Percentiles rank a stretch among this genome's conserved stretches.
phyloP scores from a whole-genome alignment of 257 asterid genomes.

The Solanum habrochaites region DNA sequence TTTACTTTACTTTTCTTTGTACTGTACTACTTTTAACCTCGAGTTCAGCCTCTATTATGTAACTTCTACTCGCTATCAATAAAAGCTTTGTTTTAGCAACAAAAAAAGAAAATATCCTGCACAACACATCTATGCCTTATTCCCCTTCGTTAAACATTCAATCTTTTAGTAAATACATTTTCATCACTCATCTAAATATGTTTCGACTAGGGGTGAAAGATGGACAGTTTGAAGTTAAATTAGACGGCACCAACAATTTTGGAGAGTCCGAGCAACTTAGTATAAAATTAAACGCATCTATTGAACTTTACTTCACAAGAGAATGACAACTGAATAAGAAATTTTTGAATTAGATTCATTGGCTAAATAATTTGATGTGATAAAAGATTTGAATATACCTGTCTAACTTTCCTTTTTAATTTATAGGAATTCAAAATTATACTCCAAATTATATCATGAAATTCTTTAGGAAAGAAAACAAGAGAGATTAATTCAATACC shows the following conservation, averaged over 20 bases:
- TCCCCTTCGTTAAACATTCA: neutral
- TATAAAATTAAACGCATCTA: neutral
- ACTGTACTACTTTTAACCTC: neutral
- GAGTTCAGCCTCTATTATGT: neutral
- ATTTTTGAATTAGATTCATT: neutral
- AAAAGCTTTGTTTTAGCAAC: neutral
- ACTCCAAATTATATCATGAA: neutral
- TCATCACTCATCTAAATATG: neutral
- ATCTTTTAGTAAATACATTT: neutral
- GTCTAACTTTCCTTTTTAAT: neutral
- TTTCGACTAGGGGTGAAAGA: neutral
- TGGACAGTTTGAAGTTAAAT: neutral
- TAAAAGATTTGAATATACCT: neutral
- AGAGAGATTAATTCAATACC: neutral
- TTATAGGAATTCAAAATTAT: neutral
- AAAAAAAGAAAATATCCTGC: neutral
- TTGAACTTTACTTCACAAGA: neutral
- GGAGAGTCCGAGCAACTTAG: neutral
- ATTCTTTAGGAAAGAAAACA: neutral
- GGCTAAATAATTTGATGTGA: neutral
- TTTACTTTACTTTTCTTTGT: neutral
- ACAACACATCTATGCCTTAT: neutral
- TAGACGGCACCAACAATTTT: neutral
- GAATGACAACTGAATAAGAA: neutral
- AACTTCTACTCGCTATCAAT: neutral